Conservation (phyloP, 75 land plant genomes). For the Selaginella moellendorffii region DNA sequence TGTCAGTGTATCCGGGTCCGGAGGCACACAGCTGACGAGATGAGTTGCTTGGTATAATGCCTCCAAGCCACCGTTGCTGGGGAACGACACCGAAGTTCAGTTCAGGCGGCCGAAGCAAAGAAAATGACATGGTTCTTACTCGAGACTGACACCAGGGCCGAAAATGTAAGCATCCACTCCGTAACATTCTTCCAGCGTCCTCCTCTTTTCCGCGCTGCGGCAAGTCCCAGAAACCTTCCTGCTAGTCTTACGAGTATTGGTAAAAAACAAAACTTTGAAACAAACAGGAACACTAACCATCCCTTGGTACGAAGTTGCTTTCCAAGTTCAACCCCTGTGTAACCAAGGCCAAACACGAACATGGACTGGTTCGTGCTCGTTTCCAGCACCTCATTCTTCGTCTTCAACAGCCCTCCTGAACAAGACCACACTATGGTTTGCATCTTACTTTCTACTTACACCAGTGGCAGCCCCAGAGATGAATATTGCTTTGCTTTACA, state of each 20-base stretch:
- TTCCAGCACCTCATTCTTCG: neutral
- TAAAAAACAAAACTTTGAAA: neutral
- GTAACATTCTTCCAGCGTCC: conserved; percentile 24
- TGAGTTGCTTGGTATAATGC: conserved; percentile 34
- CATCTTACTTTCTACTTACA: too few relatives aligned
- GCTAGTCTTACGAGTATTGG: neutral
- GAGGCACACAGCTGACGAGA: conserved; percentile 47
- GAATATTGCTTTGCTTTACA: too few relatives aligned
- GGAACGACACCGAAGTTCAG: conserved; percentile 1
- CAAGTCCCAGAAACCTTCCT: conserved; percentile 64
- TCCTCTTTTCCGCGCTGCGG: conserved; percentile 28
- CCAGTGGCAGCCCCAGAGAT: too few relatives aligned
- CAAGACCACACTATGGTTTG: too few relatives aligned
- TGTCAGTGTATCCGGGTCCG: conserved; percentile 31
- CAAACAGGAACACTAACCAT: neutral
- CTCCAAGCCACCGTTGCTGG: conserved; percentile 22
- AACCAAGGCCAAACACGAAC: conserved; percentile 13
- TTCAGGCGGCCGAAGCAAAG: too few relatives aligned
- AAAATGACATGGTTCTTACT: neutral
- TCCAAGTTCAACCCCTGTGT: conserved; percentile 2
- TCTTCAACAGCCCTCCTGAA: too few relatives aligned
- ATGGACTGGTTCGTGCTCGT: neutral
- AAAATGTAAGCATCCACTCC: conserved; percentile 33
- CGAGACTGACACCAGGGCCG: neutral
- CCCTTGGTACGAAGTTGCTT: neutral